Base-by-base conservation (phyloP, 768 basidiomycete species). In the Naganishia vishniacii region DNA sequence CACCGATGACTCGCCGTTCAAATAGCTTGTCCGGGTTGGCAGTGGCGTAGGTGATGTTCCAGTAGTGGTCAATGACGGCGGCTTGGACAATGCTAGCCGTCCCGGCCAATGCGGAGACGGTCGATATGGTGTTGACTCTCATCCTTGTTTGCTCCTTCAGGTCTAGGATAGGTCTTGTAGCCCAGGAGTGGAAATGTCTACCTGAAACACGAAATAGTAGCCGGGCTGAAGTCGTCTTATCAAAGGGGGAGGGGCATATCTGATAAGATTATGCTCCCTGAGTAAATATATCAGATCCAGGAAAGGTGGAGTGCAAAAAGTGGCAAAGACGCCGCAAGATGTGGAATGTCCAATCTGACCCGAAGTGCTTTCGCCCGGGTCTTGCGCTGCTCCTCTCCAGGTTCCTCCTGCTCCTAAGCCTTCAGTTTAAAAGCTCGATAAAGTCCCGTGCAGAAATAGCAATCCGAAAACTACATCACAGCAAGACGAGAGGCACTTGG, bases 11-110 rank as follows among this genome's bases (percentile, higher is more conserved):
- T 9, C 85, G 81, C 49, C 93, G 85, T 7, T 46, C 28, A 67
- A 70, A 71, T 61, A 91, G 83, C 5, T 88, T 89, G 72, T 94
- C 91, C 1, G 94, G 94, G 77, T 86, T 89, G 48, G 83, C 87
- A 28, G 85, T 77, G 60, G 89, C 85, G 65, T 89, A 93, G 51
- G 90, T 87, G 77, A 97, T 82, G 75, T 95, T 87, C 91, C 91
- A 93, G 68, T 68, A 78, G 56, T 75, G 73, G 61, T 78, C 75
- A 34, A 73, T 64, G 28, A 73, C 49, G 0, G 75, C 76, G 4
- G 72, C 70, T 63, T 69, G 69, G 26, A 69, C 62, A 28, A 61
- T 47, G 29, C 48, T 71, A 26, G 59, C 56, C 20, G 42, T 29
- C 12, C 44, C 42, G 23, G 32, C 51, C 4, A 44, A 12, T 0